Evolutionary conservation across 208 protist genomes (phyloP), one percentile per base, ranked within the genome.

Genomic region (Trypanosoma conorhini): DNA sequence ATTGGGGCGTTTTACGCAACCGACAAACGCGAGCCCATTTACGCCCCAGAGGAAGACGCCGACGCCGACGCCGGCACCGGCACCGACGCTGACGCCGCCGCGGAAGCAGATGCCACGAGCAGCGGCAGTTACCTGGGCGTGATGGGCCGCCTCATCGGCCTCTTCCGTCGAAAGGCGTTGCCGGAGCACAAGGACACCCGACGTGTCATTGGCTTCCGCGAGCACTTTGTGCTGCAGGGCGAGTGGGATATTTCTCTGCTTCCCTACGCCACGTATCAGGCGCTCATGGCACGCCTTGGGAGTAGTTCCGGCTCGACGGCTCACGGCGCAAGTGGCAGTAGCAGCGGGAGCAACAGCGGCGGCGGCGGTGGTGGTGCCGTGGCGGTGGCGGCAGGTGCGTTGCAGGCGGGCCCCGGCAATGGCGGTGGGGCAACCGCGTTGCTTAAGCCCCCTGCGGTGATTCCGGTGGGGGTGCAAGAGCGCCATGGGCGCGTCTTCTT

Each of bases 1-100:
- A 57, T 68, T 0, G 92, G 92, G 5, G 30, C 83, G 19, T 88
- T 86, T 72, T 79, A 89, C 40, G 77, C 77, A 60, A 91, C 85
- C 28, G 83, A 90, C 60, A 61, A 61, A 19, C 40, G 44, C 0
- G 71, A 86, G 38, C 85, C 87, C 1, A 82, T 89, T 51, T 89
- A 84, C 38, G 63, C 30, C 22, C 59, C 62, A 9, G 59, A 57
- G 26, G 64, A 38, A 30, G 35, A 30, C 21, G 31, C 8, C 40
- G 51, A 22, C 38, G 46, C 42, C 65, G 22, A 61, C 15, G 54
- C 58, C n/a, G n/a, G n/a, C 59, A 67, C 17, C 2, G 35, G 9
- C 24, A 12, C 21, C 33, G 10, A 30, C 35, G 22, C 1, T 28
- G 35, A 30, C 21, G 31, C 8, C 40, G 51, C 42, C 38, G 46